Evolutionary conservation across 106 monocot species (phyloP).

Genomic region (Ottelia alismoides): DNA sequence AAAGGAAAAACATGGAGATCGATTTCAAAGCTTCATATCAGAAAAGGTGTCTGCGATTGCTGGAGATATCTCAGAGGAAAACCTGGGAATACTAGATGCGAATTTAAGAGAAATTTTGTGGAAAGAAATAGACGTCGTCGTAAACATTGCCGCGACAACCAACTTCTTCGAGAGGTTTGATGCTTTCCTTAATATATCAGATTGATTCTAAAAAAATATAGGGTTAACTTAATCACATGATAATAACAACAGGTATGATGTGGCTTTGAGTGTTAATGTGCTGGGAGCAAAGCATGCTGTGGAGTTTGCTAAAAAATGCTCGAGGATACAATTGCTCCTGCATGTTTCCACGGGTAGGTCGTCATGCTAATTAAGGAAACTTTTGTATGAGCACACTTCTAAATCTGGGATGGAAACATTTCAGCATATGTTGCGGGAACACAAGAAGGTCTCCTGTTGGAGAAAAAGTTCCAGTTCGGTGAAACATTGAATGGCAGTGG

Average conservation of each 20-base stretch:
- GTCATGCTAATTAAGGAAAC: not conserved
- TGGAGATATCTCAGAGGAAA: constrained; percentile 36
- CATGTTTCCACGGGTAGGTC: constrained; percentile 22
- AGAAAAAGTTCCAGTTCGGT: constrained; percentile 38
- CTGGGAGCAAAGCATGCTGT: constrained; percentile 16
- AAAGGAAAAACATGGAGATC: constrained; percentile 39
- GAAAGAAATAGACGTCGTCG: constrained; percentile 36
- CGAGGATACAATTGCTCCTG: constrained; percentile 9
- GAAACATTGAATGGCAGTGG: constrained; percentile 27
- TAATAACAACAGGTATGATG: constrained; percentile 11
- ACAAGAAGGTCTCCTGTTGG: constrained; percentile 32
- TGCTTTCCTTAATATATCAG: not conserved
- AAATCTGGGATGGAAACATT: not conserved
- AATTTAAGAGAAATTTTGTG: constrained; percentile 18
- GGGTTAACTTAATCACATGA: not conserved
- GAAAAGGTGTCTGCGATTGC: constrained; percentile 39
- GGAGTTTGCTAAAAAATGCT: constrained; percentile 18
- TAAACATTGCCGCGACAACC: constrained; percentile 71
- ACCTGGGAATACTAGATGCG: constrained; percentile 36
- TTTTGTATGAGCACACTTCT: no score
- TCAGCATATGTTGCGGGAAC: constrained; percentile 56
- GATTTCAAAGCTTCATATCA: constrained; percentile 29
- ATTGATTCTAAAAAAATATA: not conserved
- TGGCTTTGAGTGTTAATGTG: constrained; percentile 11
- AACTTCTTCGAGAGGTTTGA: constrained; percentile 64